Evolutionary conservation across 2,329 filamentous ascomycete species (phyloP).

Genomic region (Neonectria punicea): DNA sequence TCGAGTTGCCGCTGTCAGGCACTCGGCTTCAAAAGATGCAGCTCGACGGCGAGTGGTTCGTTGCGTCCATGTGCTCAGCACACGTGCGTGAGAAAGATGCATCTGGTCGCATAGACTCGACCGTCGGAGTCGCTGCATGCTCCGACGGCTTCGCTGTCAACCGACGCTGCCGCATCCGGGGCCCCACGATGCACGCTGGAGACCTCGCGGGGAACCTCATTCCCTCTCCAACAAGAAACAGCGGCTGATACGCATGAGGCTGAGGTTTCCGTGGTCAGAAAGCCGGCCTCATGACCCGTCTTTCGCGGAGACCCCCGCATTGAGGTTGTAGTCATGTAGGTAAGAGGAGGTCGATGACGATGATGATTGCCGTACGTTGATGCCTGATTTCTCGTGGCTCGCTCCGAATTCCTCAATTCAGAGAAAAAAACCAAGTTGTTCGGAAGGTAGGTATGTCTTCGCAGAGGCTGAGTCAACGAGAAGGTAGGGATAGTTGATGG

Average conservation of each 20-base stretch:
- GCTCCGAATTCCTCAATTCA: background rate
- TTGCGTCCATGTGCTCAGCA: slow-evolving; percentile 18
- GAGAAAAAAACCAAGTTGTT: slow-evolving; percentile 1
- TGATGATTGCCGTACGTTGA: slow-evolving; percentile 9
- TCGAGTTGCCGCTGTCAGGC: background rate
- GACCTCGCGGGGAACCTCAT: slow-evolving; percentile 11
- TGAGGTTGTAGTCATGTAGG: slow-evolving; percentile 9
- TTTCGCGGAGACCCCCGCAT: slow-evolving; percentile 19
- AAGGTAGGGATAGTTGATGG: background rate
- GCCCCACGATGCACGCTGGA: slow-evolving; percentile 12
- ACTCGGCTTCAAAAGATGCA: background rate
- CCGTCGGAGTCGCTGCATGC: slow-evolving; percentile 10
- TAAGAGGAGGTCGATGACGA: slow-evolving; percentile 5
- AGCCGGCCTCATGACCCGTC: slow-evolving; percentile 15
- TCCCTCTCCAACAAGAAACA: slow-evolving; percentile 8
- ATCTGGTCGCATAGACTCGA: slow-evolving; percentile 10
- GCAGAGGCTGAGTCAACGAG: background rate
- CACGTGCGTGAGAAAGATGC: slow-evolving; percentile 21
- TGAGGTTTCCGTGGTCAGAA: slow-evolving; percentile 19
- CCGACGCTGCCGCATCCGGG: slow-evolving; percentile 12
- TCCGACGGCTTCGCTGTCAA: slow-evolving; percentile 10
- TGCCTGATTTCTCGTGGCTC: slow-evolving; percentile 16
- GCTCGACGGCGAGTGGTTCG: background rate
- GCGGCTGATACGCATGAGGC: slow-evolving; percentile 21
- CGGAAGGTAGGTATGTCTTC: background rate